phyloP scores from a whole-genome alignment of 192 early-diverging fungal genomes.

The Geranomyces variabilis region DNA sequence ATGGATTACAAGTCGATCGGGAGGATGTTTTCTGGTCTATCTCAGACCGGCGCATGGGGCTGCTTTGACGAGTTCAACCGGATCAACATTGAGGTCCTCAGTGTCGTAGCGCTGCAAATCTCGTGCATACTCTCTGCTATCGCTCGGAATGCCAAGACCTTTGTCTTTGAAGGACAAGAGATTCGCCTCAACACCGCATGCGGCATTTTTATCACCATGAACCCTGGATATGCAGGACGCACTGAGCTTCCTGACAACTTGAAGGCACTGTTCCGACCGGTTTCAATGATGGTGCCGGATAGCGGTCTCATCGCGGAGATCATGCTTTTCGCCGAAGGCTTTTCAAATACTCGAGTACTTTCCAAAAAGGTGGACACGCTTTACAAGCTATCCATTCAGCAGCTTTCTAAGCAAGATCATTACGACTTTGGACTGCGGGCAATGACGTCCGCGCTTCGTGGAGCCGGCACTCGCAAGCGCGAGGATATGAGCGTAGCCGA shows the following conservation, averaged over 20 bases:
- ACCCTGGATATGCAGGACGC: constrained; percentile 62
- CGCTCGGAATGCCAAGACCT: constrained; percentile 46
- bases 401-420: constrained; percentile 67
- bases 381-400: constrained; percentile 62
- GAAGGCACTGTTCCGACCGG: constrained; percentile 60
- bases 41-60: constrained; percentile 68
- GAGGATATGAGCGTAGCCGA: constrained; percentile 51
- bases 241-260: constrained; percentile 64
- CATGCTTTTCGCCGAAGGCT: constrained; percentile 68
- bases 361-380: constrained; percentile 63
- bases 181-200: constrained; percentile 54
- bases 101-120: constrained; percentile 63
- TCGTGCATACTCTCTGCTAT: constrained; percentile 60
- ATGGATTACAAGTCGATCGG: constrained; percentile 67
- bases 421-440: constrained; percentile 64
- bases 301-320: constrained; percentile 67
- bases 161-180: constrained; percentile 66
- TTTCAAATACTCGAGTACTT: constrained; percentile 57
- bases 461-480: constrained; percentile 55
- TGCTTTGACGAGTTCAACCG: constrained; percentile 70
- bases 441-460: constrained; percentile 53
- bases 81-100: constrained; percentile 67
- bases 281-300: constrained; percentile 69
- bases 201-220: constrained; percentile 66
- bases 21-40: constrained; percentile 62